phyloP scores from a whole-genome alignment of 495 filamentous ascomycete genomes.

The Hypomontagnella monticulosa region DNA sequence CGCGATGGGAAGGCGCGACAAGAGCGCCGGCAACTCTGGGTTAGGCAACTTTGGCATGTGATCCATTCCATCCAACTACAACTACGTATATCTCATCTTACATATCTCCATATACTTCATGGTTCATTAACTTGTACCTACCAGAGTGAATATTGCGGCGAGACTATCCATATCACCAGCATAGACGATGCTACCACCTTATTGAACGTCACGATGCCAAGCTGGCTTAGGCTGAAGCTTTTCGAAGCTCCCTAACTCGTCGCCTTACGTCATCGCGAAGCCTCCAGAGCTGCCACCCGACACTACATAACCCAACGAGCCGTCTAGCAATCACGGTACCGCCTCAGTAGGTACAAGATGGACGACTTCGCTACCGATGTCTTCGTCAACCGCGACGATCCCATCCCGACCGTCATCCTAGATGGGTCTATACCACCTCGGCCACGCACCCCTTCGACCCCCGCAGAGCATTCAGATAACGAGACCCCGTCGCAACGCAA shows the following conservation, averaged over 20 bases:
- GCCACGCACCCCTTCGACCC: slow-evolving; percentile 29
- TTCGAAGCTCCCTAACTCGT: slow-evolving; percentile 13
- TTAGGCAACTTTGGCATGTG: slow-evolving; percentile 31
- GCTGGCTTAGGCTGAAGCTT: slow-evolving; percentile 20
- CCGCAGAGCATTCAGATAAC: slow-evolving; percentile 35
- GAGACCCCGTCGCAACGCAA: slow-evolving; percentile 40
- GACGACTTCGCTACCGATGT: slow-evolving; percentile 49
- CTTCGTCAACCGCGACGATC: slow-evolving; percentile 47
- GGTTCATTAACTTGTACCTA: not conserved
- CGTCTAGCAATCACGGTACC: slow-evolving; percentile 2
- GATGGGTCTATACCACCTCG: slow-evolving; percentile 35
- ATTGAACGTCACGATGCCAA: slow-evolving; percentile 8
- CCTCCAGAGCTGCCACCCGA: not conserved
- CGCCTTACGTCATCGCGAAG: slow-evolving; percentile 37
- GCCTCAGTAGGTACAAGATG: slow-evolving; percentile 40
- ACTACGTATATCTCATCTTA: not conserved
- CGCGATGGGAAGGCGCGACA: not conserved
- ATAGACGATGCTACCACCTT: slow-evolving; percentile 19
- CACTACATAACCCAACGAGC: slow-evolving; percentile 1
- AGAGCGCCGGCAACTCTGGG: not conserved
- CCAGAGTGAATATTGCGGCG: not conserved
- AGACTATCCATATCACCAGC: not conserved
- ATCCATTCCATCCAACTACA: slow-evolving; percentile 14
- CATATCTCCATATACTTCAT: not conserved
- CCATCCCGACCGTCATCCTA: slow-evolving; percentile 40